Conservation (phyloP, 2,329 filamentous ascomycete species). For the Alternaria brassicicola region DNA sequence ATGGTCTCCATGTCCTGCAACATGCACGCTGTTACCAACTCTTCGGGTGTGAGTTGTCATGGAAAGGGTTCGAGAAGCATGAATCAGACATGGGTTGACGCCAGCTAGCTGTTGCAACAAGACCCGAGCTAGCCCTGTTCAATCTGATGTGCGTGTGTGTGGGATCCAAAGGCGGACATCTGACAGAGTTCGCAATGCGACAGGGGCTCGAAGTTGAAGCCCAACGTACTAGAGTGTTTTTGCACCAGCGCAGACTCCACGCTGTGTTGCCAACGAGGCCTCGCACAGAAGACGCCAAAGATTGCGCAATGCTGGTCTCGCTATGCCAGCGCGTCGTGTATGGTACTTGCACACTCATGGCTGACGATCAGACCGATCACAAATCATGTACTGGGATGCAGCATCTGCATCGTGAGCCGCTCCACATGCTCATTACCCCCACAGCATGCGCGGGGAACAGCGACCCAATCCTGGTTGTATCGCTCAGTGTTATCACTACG, state of each 20-base stretch:
- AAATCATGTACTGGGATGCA: conserved; percentile 2
- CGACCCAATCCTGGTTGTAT: conserved; percentile 3
- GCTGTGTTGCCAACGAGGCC: background rate
- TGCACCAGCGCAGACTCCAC: background rate
- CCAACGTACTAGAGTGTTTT: conserved; percentile 1
- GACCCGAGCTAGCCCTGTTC: conserved; percentile 4
- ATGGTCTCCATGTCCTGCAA: background rate
- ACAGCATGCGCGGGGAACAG: conserved; percentile 6
- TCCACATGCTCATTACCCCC: conserved; percentile 5
- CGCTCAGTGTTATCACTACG: background rate
- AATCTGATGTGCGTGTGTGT: background rate
- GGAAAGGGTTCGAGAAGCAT: conserved; percentile 9
- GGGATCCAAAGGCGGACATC: background rate
- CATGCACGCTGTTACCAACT: conserved; percentile 1
- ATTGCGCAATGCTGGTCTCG: conserved; percentile 3
- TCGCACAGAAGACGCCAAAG: background rate
- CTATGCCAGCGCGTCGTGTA: background rate
- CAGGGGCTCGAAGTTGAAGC: conserved; percentile 2
- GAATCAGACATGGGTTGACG: conserved; percentile 14
- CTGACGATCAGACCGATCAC: background rate
- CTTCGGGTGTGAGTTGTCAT: conserved; percentile 4
- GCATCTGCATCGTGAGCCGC: background rate
- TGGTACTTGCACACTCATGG: background rate
- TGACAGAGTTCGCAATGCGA: background rate
- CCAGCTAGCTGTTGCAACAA: conserved; percentile 14